phyloP scores from a whole-genome alignment of 345 rosid species.

The Balakata baccata region DNA sequence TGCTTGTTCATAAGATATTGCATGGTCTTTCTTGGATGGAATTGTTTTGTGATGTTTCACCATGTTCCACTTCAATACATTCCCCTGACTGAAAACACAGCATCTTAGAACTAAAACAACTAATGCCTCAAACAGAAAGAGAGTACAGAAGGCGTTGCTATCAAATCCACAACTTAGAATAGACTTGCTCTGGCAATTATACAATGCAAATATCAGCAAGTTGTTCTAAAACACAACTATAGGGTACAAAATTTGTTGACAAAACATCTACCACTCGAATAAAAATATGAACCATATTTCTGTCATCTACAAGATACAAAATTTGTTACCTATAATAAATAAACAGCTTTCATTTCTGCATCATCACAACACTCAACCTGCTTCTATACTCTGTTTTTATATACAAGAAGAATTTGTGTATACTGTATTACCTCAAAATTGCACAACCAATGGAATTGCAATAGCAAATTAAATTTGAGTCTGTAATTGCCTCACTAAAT shows the following conservation, averaged over 20 bases:
- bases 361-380: constrained; percentile 16
- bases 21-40: too few species aligned
- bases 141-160: too few species aligned
- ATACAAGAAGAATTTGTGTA: constrained; percentile 39
- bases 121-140: too few species aligned
- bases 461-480: constrained; percentile 42
- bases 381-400: constrained; percentile 28
- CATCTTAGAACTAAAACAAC: too few species aligned
- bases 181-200: too few species aligned
- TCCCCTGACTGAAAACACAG: too few species aligned
- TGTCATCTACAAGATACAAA: constrained; percentile 21
- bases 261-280: background rate
- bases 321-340: constrained; percentile 14
- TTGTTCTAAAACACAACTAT: too few species aligned
- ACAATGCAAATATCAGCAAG: too few species aligned
- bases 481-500: constrained; percentile 56
- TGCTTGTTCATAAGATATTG: too few species aligned
- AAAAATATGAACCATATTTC: background rate
- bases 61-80: too few species aligned
- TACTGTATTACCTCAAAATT: constrained; percentile 32
- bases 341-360: constrained; percentile 12
- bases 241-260: background rate
- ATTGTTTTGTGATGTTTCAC: too few species aligned
- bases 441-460: background rate
- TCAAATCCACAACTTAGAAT: too few species aligned